phyloP scores from a whole-genome alignment of 371 early-diverging fungal species.

The Apophysomyces ossiformis region DNA sequence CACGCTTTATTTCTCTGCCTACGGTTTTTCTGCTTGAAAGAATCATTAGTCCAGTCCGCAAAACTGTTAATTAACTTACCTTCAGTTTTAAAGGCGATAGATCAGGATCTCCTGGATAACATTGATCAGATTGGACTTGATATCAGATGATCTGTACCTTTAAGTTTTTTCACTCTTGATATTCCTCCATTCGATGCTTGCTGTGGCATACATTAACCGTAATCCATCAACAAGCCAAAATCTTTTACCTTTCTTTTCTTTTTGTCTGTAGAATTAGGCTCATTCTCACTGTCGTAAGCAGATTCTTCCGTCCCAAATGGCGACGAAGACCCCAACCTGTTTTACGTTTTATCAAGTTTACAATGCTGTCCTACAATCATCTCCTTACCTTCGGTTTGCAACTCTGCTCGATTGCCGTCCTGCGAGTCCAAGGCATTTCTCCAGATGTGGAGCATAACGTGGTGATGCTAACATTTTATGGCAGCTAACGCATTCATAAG shows the following conservation, averaged over 20 bases:
- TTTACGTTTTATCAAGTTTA: background rate
- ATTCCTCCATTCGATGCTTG: conserved; percentile 2
- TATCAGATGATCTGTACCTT: background rate
- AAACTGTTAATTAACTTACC: background rate
- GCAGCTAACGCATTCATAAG: conserved; percentile 82
- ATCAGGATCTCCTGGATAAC: background rate
- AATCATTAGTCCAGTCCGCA: background rate
- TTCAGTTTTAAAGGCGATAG: background rate
- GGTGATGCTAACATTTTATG: conserved; percentile 72
- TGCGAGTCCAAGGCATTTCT: conserved; percentile 87
- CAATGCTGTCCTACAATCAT: background rate
- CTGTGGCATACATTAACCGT: background rate
- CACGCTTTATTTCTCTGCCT: background rate
- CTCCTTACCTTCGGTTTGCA: conserved; percentile 59
- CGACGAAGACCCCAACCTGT: conserved; percentile 17
- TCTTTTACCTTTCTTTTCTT: background rate
- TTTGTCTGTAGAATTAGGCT: background rate
- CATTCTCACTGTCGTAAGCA: background rate
- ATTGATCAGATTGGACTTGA: background rate
- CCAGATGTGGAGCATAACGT: conserved; percentile 87
- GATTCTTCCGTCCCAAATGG: conserved; percentile 12
- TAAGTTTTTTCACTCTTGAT: background rate
- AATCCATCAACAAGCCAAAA: background rate
- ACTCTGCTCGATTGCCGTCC: conserved; percentile 72
- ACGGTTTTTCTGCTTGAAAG: background rate